Conservation (phyloP, 2,329 filamentous ascomycete species). For the Emericellopsis cladophorae region DNA sequence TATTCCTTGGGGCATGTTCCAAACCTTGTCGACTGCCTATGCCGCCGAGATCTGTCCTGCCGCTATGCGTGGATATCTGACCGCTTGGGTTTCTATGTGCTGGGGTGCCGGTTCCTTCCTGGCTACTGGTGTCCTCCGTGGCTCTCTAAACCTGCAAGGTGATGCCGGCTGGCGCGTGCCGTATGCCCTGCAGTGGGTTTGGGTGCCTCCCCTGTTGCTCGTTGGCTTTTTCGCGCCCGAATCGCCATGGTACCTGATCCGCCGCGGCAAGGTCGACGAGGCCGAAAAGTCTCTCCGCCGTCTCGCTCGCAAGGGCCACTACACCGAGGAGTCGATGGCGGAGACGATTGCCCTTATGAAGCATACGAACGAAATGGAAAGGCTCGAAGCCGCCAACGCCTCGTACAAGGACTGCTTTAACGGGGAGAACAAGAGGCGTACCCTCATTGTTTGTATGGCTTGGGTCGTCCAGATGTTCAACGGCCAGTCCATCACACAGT, state of each 20-base stretch:
- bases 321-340: slow-evolving; percentile 23
- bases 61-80: slow-evolving; percentile 23
- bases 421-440: slow-evolving; percentile 23
- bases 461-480: slow-evolving; percentile 18
- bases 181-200: slow-evolving; percentile 30
- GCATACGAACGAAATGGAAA: slow-evolving; percentile 26
- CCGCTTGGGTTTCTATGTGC: slow-evolving; percentile 27
- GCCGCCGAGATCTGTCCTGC: slow-evolving; percentile 23
- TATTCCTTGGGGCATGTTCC: slow-evolving; percentile 26
- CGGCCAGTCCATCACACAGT: slow-evolving; percentile 36
- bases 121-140: slow-evolving; percentile 21
- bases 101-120: slow-evolving; percentile 27
- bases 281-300: slow-evolving; percentile 16
- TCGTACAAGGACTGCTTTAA: slow-evolving; percentile 25
- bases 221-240: slow-evolving; percentile 25
- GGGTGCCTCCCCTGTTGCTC: slow-evolving; percentile 21
- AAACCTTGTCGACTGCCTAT: slow-evolving; percentile 27
- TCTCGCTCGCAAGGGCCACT: slow-evolving; percentile 15
- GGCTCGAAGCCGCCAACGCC: slow-evolving; percentile 16
- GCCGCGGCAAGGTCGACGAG: slow-evolving; percentile 14
- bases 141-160: slow-evolving; percentile 6
- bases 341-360: slow-evolving; percentile 26
- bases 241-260: slow-evolving; percentile 27
- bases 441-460: slow-evolving; percentile 16
- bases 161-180: slow-evolving; percentile 16